phyloP scores from a whole-genome alignment of 495 filamentous ascomycete species.

The Cladorrhinum samala region DNA sequence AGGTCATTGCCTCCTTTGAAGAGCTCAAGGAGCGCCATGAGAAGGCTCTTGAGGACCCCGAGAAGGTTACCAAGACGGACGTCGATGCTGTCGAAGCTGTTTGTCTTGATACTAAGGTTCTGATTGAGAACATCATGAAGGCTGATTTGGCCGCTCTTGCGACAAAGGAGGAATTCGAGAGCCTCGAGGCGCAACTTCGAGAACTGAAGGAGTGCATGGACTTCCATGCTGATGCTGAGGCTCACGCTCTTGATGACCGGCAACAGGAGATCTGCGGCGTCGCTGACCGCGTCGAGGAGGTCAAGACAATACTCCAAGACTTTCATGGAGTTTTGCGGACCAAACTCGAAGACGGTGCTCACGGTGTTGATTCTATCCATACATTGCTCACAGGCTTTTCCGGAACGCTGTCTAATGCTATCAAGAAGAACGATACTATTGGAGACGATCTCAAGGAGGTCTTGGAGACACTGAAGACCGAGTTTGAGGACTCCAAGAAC shows the following conservation, averaged over 20 bases:
- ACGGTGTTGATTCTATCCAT: constrained; percentile 43
- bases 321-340: constrained; percentile 42
- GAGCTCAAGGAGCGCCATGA: constrained; percentile 65
- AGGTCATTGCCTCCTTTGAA: constrained; percentile 65
- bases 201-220: constrained; percentile 67
- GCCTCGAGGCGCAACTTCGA: constrained; percentile 51
- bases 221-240: constrained; percentile 62
- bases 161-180: constrained; percentile 54
- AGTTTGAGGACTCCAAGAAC: constrained; percentile 72
- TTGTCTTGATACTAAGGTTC: constrained; percentile 71
- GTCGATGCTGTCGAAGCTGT: constrained; percentile 71
- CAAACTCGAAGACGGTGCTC: constrained; percentile 47
- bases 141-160: constrained; percentile 60
- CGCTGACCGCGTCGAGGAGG: constrained; percentile 44
- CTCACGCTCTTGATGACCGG: constrained; percentile 73
- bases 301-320: constrained; percentile 46
- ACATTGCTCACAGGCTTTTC: constrained; percentile 57
- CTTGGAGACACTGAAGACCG: constrained; percentile 67
- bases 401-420: constrained; percentile 52
- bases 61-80: constrained; percentile 70
- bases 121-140: constrained; percentile 63
- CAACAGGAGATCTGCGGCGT: constrained; percentile 46
- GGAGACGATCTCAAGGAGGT: constrained; percentile 68
- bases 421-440: constrained; percentile 48
- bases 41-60: constrained; percentile 55